These are phyloP conservation scores for Parathielavia appendiculata DNA, from an alignment of 495 filamentous ascomycete genomes.

Conservation along the genomic window DNA sequence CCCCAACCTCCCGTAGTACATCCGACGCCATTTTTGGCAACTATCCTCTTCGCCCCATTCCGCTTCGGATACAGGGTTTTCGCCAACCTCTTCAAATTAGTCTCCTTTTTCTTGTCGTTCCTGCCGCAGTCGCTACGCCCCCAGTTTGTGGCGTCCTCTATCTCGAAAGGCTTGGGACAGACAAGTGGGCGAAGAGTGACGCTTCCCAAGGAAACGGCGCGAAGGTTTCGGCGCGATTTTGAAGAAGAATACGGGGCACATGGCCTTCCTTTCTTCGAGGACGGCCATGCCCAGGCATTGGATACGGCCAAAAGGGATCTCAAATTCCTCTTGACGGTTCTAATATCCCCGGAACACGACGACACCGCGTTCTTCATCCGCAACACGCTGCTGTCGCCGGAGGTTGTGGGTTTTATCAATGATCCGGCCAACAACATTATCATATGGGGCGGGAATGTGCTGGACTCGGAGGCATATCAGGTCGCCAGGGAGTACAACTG, in stretches of 20 bases:
- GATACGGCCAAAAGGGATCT: slow-evolving; percentile 86
- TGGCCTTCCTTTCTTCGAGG: slow-evolving; percentile 68
- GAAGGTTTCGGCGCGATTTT: slow-evolving; percentile 83
- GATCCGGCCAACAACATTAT: slow-evolving; percentile 69
- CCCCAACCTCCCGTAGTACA: slow-evolving; percentile 63
- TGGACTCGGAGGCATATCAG: slow-evolving; percentile 90
- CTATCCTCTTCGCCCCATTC: slow-evolving; percentile 76
- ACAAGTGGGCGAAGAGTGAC: slow-evolving; percentile 66
- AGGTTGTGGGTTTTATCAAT: slow-evolving; percentile 67
- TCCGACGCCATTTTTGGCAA: slow-evolving; percentile 66
- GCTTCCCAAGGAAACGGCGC: slow-evolving; percentile 79
- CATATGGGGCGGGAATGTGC: slow-evolving; percentile 86
- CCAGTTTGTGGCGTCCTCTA: slow-evolving; percentile 53
- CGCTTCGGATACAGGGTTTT: slow-evolving; percentile 67
- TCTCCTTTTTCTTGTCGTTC: slow-evolving; percentile 70
- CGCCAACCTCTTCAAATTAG: slow-evolving; percentile 58
- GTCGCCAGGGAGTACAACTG: slow-evolving; percentile 75
- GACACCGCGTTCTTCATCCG: slow-evolving; percentile 79
- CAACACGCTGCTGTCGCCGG: slow-evolving; percentile 70
- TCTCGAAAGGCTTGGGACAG: slow-evolving; percentile 54
- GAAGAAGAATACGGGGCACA: slow-evolving; percentile 82
- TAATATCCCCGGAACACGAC: slow-evolving; percentile 89
- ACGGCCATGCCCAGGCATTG: slow-evolving; percentile 82
- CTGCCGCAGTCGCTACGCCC: slow-evolving; percentile 48
- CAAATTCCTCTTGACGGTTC: slow-evolving; percentile 78